Conservation (phyloP, 495 filamentous ascomycete species). For the Penicillium verhagenii region DNA sequence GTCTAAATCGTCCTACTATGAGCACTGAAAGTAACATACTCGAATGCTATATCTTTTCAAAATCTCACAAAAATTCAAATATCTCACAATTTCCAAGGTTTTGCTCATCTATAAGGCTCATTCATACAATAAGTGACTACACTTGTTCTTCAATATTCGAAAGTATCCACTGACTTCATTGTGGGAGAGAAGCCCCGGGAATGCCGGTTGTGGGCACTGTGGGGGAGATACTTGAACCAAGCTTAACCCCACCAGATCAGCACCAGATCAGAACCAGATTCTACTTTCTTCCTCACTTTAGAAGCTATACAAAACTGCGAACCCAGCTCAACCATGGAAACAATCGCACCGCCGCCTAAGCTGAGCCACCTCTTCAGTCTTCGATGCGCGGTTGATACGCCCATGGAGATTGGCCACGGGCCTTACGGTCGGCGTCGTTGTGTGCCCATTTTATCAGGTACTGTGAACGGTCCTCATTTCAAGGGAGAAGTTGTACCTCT, state of each 20-base stretch:
- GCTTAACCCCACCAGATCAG: not conserved
- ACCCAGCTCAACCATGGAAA: constrained; percentile 15
- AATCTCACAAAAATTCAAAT: no score
- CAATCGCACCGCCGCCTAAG: constrained; percentile 24
- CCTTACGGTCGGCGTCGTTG: constrained; percentile 32
- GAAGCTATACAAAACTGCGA: no score
- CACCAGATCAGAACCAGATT: no score
- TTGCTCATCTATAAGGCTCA: no score
- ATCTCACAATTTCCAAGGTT: no score
- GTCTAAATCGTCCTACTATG: not conserved
- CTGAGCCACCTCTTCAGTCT: constrained; percentile 32
- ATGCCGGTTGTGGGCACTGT: not conserved
- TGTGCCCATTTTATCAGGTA: constrained; percentile 27
- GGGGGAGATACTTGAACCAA: not conserved
- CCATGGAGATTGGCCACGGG: constrained; percentile 31
- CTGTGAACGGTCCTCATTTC: constrained; percentile 22
- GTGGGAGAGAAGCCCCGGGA: not conserved
- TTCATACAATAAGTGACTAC: no score
- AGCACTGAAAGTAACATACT: no score
- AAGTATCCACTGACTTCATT: no score
- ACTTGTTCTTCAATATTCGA: no score
- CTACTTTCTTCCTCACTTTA: not conserved
- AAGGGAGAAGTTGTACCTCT: constrained; percentile 29
- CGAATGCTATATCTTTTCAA: no score
- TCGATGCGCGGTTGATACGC: constrained; percentile 27